Evolutionary conservation across 805 yeast species (phyloP).

Genomic region (Alloascoidea africana): DNA sequence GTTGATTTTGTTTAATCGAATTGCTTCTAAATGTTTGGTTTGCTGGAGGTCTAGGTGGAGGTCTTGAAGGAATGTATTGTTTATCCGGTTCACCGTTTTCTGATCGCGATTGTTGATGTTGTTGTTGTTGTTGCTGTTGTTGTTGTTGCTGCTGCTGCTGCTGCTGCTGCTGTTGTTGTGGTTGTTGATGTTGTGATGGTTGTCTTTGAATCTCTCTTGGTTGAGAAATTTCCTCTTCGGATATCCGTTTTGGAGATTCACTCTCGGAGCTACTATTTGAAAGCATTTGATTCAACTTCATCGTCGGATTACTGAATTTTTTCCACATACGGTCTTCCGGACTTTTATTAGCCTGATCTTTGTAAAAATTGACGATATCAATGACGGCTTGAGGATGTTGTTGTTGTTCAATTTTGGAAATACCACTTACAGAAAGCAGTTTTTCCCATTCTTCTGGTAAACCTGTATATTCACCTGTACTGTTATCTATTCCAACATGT

Average conservation of each 20-base stretch:
- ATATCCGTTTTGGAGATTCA: no score
- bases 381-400: constrained; percentile 90
- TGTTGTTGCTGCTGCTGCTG: no score
- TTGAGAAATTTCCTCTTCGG: no score
- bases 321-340: not conserved
- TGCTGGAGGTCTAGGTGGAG: not conserved
- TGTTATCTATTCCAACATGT: constrained; percentile 82
- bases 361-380: constrained; percentile 76
- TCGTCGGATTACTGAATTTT: not conserved
- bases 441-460: constrained; percentile 89
- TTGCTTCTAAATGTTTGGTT: not conserved
- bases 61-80: constrained; percentile 1
- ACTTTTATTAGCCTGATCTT: not conserved
- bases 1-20: no score
- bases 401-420: constrained; percentile 75
- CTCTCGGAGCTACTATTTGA: no score
- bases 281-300: no score
- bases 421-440: constrained; percentile 70
- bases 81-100: no score
- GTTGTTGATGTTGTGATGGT: no score
- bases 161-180: no score
- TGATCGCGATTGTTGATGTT: no score
- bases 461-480: constrained; percentile 80
- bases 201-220: no score
- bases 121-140: no score